These are phyloP conservation scores for Candida boleticola DNA, from an alignment of 805 yeast species.

Conservation along the genomic window DNA sequence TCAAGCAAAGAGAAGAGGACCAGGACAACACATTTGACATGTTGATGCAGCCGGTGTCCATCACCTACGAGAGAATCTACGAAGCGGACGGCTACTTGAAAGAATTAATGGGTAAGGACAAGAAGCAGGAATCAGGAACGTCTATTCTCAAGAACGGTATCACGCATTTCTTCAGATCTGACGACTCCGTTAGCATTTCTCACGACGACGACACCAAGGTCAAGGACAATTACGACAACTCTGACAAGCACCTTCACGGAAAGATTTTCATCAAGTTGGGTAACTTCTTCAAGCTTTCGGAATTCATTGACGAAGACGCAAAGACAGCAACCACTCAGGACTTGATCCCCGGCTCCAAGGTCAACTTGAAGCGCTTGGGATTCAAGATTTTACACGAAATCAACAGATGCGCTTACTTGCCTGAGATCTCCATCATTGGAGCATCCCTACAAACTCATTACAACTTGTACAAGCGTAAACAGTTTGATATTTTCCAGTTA, in stretches of 20 bases:
- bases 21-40: conserved; percentile 25
- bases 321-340: background rate
- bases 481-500: conserved; percentile 20
- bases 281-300: conserved; percentile 26
- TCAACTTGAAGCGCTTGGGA: conserved; percentile 49
- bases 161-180: conserved; percentile 21
- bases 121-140: conserved; percentile 49
- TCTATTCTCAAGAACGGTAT: conserved; percentile 37
- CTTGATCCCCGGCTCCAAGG: conserved; percentile 12
- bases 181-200: conserved; percentile 2
- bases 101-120: conserved; percentile 57
- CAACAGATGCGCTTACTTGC: conserved; percentile 48
- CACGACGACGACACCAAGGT: conserved; percentile 5
- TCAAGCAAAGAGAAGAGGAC: conserved; percentile 31
- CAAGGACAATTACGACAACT: conserved; percentile 34
- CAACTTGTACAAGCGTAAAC: conserved; percentile 17
- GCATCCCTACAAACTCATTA: conserved; percentile 37
- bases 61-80: conserved; percentile 59
- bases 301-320: conserved; percentile 19
- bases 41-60: conserved; percentile 51
- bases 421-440: conserved; percentile 56
- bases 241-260: conserved; percentile 28
- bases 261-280: conserved; percentile 38
- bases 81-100: conserved; percentile 54
- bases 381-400: conserved; percentile 53